Base-by-base conservation (phyloP, 148 eudicot genomes). In the Fagopyrum esculentum region DNA sequence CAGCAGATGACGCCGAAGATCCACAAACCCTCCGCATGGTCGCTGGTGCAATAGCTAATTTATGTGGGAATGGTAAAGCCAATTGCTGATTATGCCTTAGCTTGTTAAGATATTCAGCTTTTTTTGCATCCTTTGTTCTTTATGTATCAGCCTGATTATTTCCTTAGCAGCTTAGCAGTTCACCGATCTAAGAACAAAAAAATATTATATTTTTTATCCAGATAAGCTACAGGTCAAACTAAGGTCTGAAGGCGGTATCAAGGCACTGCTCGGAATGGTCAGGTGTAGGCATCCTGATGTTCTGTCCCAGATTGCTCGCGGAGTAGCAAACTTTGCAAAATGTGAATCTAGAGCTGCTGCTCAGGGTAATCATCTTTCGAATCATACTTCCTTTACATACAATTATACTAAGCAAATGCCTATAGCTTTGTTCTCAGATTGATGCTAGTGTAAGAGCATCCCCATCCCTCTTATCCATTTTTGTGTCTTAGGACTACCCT, bases 21-120 rank as follows among this genome's bases (percentile, higher is more conserved):
- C 98, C 99, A 15, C 99, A 96, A 81, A 96, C 99, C 74, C 87
- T 96, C 71, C 96, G 99, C 81, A 96, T 96, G 99, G 97, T 96
- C 40, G 99, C 99, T 74, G 99, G 99, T 80, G 99, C 99, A 55
- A 88, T 96, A 75, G 99, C 99, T 50, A 96, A 96, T 83, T 83
- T 96, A 59, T 96, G 99, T 79, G 99, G 99, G 61, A 92, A 96
- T 79, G 99, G 99, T 96, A 96, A 76, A 48, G 9, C 48, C 40
- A 12, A 19, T 2, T 22, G n/a, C 59, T 73, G 55, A 73, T 8
- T 73, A 9, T 73, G 4, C 5, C 57, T 9, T 46, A 4, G 10
- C 26, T 8, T 61, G 50, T 46, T 57, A 51, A 8, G 30, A 17
- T 61, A 43, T 57, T 59, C 29, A 45, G 35, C 10, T 70, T 45